Conservation (phyloP, 2,329 filamentous ascomycete genomes). For the Polytolypa hystricis region DNA sequence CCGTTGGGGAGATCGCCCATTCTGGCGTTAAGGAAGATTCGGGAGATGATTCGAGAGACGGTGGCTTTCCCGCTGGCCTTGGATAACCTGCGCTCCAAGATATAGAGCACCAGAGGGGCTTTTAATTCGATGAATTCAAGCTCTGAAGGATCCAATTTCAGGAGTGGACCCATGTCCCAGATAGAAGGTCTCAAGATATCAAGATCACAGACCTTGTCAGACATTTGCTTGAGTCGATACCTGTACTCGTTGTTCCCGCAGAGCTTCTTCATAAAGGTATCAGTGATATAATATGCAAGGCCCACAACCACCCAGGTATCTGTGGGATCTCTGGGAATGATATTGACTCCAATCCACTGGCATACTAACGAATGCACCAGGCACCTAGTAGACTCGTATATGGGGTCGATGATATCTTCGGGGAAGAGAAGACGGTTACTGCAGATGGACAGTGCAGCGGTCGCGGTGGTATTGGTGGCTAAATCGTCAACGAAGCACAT, state of each 20-base stretch:
- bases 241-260: conserved; percentile 93
- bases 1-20: conserved; percentile 63
- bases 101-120: conserved; percentile 81
- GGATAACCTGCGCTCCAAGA: conserved; percentile 78
- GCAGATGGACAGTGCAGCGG: conserved; percentile 76
- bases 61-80: conserved; percentile 81
- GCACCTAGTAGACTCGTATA: conserved; percentile 68
- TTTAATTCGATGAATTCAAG: conserved; percentile 85
- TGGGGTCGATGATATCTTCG: conserved; percentile 71
- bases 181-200: conserved; percentile 77
- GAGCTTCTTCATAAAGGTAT: conserved; percentile 78
- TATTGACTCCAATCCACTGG: conserved; percentile 90
- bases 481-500: conserved; percentile 91
- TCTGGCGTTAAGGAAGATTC: conserved; percentile 75
- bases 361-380: conserved; percentile 75
- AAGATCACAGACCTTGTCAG: conserved; percentile 69
- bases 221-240: conserved; percentile 74
- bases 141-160: conserved; percentile 75
- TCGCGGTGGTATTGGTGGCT: conserved; percentile 59
- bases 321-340: conserved; percentile 67
- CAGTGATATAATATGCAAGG: conserved; percentile 88
- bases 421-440: conserved; percentile 79
- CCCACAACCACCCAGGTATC: conserved; percentile 88
- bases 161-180: conserved; percentile 62
- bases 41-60: conserved; percentile 72